Evolutionary conservation across 2,329 filamentous ascomycete species (phyloP).

Genomic region (Cercospora brassicicola): DNA sequence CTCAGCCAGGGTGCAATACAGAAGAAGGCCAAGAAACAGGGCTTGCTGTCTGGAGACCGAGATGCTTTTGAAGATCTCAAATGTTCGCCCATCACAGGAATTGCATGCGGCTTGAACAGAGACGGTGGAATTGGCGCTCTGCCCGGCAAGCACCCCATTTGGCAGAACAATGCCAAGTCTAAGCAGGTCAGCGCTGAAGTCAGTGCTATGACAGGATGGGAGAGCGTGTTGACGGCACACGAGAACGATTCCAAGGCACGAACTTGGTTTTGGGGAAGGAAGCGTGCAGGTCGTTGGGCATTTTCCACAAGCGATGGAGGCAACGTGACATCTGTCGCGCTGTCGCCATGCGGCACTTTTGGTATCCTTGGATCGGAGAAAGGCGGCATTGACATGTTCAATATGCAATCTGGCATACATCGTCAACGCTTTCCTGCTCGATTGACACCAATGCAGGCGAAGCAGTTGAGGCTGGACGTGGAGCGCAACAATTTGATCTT

Average conservation of each 20-base stretch:
- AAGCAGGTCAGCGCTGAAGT: conserved; percentile 69
- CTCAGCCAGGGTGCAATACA: conserved; percentile 86
- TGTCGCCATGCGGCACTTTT: conserved; percentile 92
- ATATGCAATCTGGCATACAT: conserved; percentile 87
- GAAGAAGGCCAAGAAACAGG: conserved; percentile 84
- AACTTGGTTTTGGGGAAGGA: conserved; percentile 98
- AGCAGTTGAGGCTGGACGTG: conserved; percentile 67
- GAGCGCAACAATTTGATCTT: conserved; percentile 34
- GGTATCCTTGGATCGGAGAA: conserved; percentile 81
- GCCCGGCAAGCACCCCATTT: conserved; percentile 74
- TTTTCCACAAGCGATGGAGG: conserved; percentile 81
- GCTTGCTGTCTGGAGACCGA: conserved; percentile 56
- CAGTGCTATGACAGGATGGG: conserved; percentile 85
- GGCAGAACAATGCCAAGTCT: conserved; percentile 67
- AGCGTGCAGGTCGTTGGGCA: conserved; percentile 87
- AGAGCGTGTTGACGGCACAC: conserved; percentile 93
- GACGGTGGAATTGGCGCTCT: conserved; percentile 90
- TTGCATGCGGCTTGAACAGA: conserved; percentile 87
- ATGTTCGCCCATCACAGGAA: conserved; percentile 85
- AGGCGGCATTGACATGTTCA: conserved; percentile 91
- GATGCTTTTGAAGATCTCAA: conserved; percentile 65
- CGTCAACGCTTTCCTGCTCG: conserved; percentile 83
- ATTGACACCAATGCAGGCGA: conserved; percentile 74
- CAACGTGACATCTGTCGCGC: conserved; percentile 79
- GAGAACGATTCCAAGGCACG: conserved; percentile 78